phyloP scores from a whole-genome alignment of 75 land plant genomes.

The Cunninghamia lanceolata region DNA sequence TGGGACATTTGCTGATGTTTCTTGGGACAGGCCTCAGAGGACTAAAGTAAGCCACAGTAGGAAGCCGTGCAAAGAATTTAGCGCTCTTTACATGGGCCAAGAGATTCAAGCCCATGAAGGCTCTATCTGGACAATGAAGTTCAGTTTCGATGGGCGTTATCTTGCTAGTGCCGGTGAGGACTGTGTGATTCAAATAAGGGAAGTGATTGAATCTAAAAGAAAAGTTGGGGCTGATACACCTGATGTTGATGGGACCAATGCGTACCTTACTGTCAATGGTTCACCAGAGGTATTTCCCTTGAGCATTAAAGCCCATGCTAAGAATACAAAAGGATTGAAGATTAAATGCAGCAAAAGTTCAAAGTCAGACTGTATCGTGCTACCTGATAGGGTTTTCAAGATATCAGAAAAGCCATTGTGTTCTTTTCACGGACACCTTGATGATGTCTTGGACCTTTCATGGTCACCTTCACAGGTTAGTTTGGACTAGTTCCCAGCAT shows the following conservation, averaged over 20 bases:
- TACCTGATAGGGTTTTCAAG: constrained; percentile 55
- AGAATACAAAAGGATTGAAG: constrained; percentile 13
- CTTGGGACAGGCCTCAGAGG: constrained; percentile 15
- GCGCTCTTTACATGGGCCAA: constrained; percentile 64
- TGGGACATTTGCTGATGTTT: constrained; percentile 3
- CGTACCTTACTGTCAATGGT: constrained; percentile 21
- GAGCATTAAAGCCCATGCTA: constrained; percentile 15
- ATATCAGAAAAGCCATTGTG: constrained; percentile 60
- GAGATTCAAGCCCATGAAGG: constrained; percentile 86
- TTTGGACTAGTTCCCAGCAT: neutral
- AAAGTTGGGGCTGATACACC: neutral
- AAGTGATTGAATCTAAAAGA: constrained; percentile 38
- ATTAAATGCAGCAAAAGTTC: constrained; percentile 23
- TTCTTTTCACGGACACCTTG: constrained; percentile 65
- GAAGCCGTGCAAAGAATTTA: constrained; percentile 58
- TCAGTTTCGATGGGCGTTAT: constrained; percentile 79
- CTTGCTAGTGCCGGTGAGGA: constrained; percentile 95
- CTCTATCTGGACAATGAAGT: constrained; percentile 82
- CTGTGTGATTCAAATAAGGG: constrained; percentile 78
- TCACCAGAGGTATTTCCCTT: constrained; percentile 17
- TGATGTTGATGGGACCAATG: constrained; percentile 15
- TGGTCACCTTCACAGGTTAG: constrained; percentile 88
- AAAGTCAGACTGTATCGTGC: constrained; percentile 36
- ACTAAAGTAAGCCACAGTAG: constrained; percentile 42
- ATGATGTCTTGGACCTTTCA: constrained; percentile 75